Evolutionary conservation across 192 early-diverging fungal genomes (phyloP).

Genomic region (Mortierella claussenii): DNA sequence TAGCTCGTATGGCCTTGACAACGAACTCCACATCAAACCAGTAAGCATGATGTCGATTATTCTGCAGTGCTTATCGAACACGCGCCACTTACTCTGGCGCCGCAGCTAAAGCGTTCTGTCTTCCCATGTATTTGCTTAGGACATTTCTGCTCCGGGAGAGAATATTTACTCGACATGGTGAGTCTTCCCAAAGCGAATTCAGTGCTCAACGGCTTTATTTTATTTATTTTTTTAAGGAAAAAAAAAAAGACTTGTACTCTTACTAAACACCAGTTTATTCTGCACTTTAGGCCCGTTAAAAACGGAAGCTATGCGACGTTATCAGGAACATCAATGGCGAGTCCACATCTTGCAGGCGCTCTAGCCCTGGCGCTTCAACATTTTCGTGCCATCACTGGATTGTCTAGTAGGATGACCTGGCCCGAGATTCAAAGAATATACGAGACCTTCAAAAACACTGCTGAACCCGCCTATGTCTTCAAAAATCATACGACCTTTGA

Average conservation of each 20-base stretch:
- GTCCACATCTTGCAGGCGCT: conserved; percentile 63
- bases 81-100: too few relatives aligned
- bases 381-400: conserved; percentile 22
- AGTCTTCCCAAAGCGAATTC: conserved; percentile 56
- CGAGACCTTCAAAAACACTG: too few relatives aligned
- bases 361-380: conserved; percentile 36
- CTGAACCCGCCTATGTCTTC: conserved; percentile 28
- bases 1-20: conserved; percentile 70
- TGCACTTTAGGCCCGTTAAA: too few relatives aligned
- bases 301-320: conserved; percentile 43
- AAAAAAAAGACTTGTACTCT: too few relatives aligned
- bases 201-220: too few relatives aligned
- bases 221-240: too few relatives aligned
- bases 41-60: conserved; percentile 12
- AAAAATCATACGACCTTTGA: too few relatives aligned
- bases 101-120: too few relatives aligned
- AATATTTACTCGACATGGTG: conserved; percentile 70
- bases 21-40: conserved; percentile 34
- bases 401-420: too few relatives aligned
- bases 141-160: conserved; percentile 68
- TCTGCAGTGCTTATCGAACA: conserved; percentile 58
- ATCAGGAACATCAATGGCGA: conserved; percentile 74
- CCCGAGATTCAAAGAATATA: too few relatives aligned
- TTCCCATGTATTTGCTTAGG: conserved; percentile 56
- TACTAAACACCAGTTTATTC: too few relatives aligned